Evolutionary conservation across 805 yeast genomes (phyloP).

Genomic region (Cyberlindnera petersonii): DNA sequence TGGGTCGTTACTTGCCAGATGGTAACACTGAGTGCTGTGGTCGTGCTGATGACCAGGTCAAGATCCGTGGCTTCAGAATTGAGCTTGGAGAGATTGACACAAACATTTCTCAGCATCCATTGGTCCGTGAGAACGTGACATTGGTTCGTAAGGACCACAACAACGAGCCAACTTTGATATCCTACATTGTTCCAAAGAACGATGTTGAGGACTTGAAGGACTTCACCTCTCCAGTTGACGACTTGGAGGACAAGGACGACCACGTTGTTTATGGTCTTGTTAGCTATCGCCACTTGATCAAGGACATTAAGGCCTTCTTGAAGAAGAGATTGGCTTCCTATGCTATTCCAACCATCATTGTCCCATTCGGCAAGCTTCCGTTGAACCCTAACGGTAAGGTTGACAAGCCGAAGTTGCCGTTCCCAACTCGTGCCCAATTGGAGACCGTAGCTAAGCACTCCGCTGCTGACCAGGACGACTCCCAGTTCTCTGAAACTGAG

Average conservation of each 20-base stretch:
- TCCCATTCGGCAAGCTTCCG: slow-evolving; percentile 83
- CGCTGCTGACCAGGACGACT: slow-evolving; percentile 39
- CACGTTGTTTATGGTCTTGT: slow-evolving; percentile 77
- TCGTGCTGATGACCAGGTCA: slow-evolving; percentile 98
- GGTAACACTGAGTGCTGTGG: slow-evolving; percentile 99
- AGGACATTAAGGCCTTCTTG: slow-evolving; percentile 75
- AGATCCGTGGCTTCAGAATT: slow-evolving; percentile 96
- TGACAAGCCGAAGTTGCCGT: slow-evolving; percentile 94
- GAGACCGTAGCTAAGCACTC: slow-evolving; percentile 62
- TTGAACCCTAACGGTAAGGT: slow-evolving; percentile 97
- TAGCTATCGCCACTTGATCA: slow-evolving; percentile 68
- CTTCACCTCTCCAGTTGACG: slow-evolving; percentile 39
- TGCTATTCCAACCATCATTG: slow-evolving; percentile 89
- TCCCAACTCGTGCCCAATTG: slow-evolving; percentile 87
- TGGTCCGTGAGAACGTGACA: slow-evolving; percentile 89
- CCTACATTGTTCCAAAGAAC: slow-evolving; percentile 84
- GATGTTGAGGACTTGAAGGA: slow-evolving; percentile 45
- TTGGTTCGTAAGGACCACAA: slow-evolving; percentile 88
- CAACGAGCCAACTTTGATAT: slow-evolving; percentile 86
- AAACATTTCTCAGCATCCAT: slow-evolving; percentile 88
- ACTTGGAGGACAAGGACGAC: slow-evolving; percentile 44
- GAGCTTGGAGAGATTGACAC: slow-evolving; percentile 98
- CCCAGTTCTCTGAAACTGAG: slow-evolving; percentile 62
- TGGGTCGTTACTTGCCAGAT: slow-evolving; percentile 94
- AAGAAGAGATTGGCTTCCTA: slow-evolving; percentile 88